Evolutionary conservation across 2,329 filamentous ascomycete species (phyloP).

Genomic region (Cytospora leucostoma): DNA sequence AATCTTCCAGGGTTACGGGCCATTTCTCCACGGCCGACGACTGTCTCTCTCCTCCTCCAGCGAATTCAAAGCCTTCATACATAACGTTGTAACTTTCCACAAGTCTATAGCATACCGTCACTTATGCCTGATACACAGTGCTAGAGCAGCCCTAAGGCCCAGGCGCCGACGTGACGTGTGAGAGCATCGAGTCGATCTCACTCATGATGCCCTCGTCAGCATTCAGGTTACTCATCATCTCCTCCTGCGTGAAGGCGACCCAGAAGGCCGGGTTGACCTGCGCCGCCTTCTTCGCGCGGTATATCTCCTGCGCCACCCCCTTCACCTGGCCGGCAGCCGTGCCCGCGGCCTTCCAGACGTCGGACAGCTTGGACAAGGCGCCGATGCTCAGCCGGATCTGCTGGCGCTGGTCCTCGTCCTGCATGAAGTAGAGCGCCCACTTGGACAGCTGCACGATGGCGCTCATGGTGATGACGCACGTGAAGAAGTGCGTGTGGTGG

Average conservation of each 20-base stretch:
- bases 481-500: constrained; percentile 81
- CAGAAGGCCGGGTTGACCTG: constrained; percentile 56
- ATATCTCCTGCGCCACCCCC: constrained; percentile 77
- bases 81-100: too few species aligned
- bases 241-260: constrained; percentile 56
- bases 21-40: too few species aligned
- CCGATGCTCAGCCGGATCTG: constrained; percentile 78
- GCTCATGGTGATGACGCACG: constrained; percentile 75
- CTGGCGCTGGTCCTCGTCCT: constrained; percentile 68
- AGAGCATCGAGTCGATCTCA: constrained; percentile 52
- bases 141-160: constrained; percentile 11
- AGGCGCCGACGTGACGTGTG: constrained; percentile 32
- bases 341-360: constrained; percentile 72
- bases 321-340: constrained; percentile 73
- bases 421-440: constrained; percentile 67
- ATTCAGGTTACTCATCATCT: constrained; percentile 56
- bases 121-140: not conserved
- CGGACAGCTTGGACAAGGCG: constrained; percentile 67
- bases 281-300: constrained; percentile 58
- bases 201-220: constrained; percentile 61
- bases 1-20: too few species aligned
- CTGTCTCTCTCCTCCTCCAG: too few species aligned
- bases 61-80: too few species aligned
- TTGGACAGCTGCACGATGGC: constrained; percentile 81
- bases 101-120: not conserved